These are phyloP conservation scores for Pulveroboletus sp. DNA, from an alignment of 1,284 basidiomycete genomes.

Conservation along the genomic window DNA sequence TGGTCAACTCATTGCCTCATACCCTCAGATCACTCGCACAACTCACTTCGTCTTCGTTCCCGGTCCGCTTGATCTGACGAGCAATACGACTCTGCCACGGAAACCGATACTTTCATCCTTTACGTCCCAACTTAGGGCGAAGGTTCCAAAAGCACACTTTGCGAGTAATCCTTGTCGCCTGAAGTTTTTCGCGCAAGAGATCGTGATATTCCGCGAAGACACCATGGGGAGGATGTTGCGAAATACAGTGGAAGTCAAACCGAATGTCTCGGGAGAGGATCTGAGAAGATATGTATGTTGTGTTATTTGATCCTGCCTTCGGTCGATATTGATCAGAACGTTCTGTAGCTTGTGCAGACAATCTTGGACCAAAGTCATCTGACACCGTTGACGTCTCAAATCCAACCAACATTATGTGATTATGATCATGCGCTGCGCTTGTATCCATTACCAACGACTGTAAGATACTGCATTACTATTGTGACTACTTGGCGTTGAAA, in stretches of 20 bases:
- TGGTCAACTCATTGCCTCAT: slow-evolving; percentile 80
- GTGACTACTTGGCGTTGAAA: neutral
- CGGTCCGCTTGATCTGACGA: slow-evolving; percentile 86
- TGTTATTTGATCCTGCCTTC: neutral
- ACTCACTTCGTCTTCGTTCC: slow-evolving; percentile 95
- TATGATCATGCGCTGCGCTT: slow-evolving; percentile 90
- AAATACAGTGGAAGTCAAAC: slow-evolving; percentile 86
- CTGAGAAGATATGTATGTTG: slow-evolving; percentile 80
- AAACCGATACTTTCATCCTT: slow-evolving; percentile 76
- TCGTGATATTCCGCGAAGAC: slow-evolving; percentile 93
- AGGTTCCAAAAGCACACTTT: slow-evolving; percentile 78
- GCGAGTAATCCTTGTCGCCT: slow-evolving; percentile 92
- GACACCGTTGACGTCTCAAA: slow-evolving; percentile 76
- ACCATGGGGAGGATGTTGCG: slow-evolving; percentile 92
- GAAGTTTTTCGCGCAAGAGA: slow-evolving; percentile 94
- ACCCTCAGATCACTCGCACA: slow-evolving; percentile 69
- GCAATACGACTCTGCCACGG: slow-evolving; percentile 75
- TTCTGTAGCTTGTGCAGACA: slow-evolving; percentile 81
- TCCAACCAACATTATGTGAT: slow-evolving; percentile 88
- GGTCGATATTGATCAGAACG: slow-evolving; percentile 4
- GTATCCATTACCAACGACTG: slow-evolving; percentile 92
- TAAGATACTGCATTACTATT: slow-evolving; percentile 34
- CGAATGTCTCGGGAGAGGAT: slow-evolving; percentile 68
- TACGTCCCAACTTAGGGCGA: slow-evolving; percentile 60
- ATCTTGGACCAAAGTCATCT: slow-evolving; percentile 92